Conservation (phyloP, 2,329 filamentous ascomycete species). For the Diaporthe australafricana region DNA sequence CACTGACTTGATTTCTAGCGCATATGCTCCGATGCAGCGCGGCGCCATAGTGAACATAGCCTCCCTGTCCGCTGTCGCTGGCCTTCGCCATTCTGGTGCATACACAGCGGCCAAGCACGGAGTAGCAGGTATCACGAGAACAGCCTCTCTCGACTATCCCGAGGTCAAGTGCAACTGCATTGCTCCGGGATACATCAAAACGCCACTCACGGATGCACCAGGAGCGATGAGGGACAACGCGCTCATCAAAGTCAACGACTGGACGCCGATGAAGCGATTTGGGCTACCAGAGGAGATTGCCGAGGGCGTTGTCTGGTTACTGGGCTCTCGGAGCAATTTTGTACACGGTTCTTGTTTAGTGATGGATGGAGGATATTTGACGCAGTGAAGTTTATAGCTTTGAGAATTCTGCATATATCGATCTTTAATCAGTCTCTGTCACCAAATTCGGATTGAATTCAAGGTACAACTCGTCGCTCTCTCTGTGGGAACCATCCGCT, state of each 20-base stretch:
- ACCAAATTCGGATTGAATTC: no score
- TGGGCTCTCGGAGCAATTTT: conserved; percentile 11
- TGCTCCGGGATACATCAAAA: background rate
- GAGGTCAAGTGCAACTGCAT: conserved; percentile 7
- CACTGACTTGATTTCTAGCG: background rate
- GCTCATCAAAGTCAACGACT: background rate
- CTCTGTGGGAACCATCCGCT: no score
- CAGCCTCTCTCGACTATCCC: background rate
- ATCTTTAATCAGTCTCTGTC: no score
- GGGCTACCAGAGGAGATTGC: background rate
- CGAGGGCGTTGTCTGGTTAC: background rate
- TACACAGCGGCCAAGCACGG: conserved; percentile 4
- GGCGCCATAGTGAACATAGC: conserved; percentile 11
- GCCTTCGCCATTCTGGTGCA: background rate
- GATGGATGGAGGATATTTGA: conserved; percentile 12
- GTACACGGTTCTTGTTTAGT: background rate
- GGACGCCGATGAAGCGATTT: conserved; percentile 5
- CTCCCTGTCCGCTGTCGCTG: background rate
- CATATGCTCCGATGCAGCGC: background rate
- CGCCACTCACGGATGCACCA: background rate
- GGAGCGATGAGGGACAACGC: background rate
- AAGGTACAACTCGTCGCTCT: no score
- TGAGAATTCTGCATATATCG: no score
- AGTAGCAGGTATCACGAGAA: background rate
- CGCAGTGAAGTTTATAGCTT: background rate